These are phyloP conservation scores for Paecilomyces variotii DNA, from an alignment of 2,329 filamentous ascomycete genomes.

Conservation along the genomic window DNA sequence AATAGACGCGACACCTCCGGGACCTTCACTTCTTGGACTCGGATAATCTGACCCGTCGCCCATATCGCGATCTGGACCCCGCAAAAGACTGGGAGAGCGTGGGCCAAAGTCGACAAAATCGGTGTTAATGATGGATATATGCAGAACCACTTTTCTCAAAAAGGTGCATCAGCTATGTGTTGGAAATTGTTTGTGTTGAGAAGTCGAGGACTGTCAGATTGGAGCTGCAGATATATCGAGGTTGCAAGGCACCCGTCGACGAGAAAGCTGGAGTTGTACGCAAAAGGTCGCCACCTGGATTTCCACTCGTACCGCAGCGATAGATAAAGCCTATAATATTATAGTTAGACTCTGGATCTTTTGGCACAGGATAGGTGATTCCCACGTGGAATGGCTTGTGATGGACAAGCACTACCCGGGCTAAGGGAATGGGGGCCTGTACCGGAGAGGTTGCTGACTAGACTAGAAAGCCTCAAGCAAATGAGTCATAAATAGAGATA, in stretches of 20 bases:
- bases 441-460: background rate
- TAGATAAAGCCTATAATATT: background rate
- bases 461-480: background rate
- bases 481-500: background rate
- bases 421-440: background rate
- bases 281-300: background rate
- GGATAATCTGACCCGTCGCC: slow-evolving; percentile 36
- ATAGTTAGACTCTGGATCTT: background rate
- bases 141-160: slow-evolving; percentile 9
- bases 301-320: background rate
- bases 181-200: slow-evolving; percentile 5
- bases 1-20: slow-evolving; percentile 25
- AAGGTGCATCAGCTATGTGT: background rate
- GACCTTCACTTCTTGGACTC: slow-evolving; percentile 36
- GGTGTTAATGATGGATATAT: slow-evolving; percentile 4
- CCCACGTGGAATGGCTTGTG: background rate
- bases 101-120: slow-evolving; percentile 6
- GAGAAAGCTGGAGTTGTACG: background rate
- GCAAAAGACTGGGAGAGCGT: slow-evolving; percentile 17
- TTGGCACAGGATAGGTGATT: background rate
- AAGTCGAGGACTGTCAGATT: background rate
- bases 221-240: slow-evolving; percentile 18
- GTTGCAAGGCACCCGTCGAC: slow-evolving; percentile 18
- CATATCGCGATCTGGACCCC: slow-evolving; percentile 29
- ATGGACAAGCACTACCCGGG: background rate